A percentile compares a stretch with the other conserved stretches of the same genome.
Evolutionary conservation across 1,284 basidiomycete species (phyloP).

Genomic region (Leccinum fallax): DNA sequence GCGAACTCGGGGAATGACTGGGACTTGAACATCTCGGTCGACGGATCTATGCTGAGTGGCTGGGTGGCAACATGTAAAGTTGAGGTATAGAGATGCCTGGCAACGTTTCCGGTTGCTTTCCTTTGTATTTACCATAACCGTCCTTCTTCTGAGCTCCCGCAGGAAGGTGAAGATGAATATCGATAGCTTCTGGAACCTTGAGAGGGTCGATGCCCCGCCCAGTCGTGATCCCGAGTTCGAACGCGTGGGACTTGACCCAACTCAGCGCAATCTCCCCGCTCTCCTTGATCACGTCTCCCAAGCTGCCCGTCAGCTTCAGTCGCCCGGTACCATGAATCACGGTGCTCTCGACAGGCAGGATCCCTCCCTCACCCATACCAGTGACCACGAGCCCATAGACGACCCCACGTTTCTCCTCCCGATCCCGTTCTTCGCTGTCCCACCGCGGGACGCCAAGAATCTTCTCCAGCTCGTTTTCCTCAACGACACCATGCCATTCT

Average conservation of each 20-base stretch:
- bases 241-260: slow-evolving; percentile 86
- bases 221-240: slow-evolving; percentile 76
- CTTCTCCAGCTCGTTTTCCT: slow-evolving; percentile 74
- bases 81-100: too few species aligned
- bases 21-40: too few species aligned
- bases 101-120: too few species aligned
- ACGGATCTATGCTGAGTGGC: too few species aligned
- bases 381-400: slow-evolving; percentile 89
- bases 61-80: too few species aligned
- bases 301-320: slow-evolving; percentile 78
- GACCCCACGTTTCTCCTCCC: slow-evolving; percentile 69
- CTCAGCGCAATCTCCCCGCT: slow-evolving; percentile 85
- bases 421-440: slow-evolving; percentile 78
- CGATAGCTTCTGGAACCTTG: slow-evolving; percentile 67
- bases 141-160: slow-evolving; percentile 90
- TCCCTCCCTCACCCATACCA: slow-evolving; percentile 86
- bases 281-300: slow-evolving; percentile 89
- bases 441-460: slow-evolving; percentile 84
- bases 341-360: slow-evolving; percentile 82
- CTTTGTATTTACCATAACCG: slow-evolving; percentile 41
- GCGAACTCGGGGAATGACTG: too few species aligned
- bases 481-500: slow-evolving; percentile 66
- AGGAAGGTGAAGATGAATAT: slow-evolving; percentile 88
- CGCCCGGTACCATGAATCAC: slow-evolving; percentile 71
- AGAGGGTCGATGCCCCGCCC: slow-evolving; percentile 62